Conservation (phyloP, 2,329 filamentous ascomycete species). For the Colletotrichum liriopes region DNA sequence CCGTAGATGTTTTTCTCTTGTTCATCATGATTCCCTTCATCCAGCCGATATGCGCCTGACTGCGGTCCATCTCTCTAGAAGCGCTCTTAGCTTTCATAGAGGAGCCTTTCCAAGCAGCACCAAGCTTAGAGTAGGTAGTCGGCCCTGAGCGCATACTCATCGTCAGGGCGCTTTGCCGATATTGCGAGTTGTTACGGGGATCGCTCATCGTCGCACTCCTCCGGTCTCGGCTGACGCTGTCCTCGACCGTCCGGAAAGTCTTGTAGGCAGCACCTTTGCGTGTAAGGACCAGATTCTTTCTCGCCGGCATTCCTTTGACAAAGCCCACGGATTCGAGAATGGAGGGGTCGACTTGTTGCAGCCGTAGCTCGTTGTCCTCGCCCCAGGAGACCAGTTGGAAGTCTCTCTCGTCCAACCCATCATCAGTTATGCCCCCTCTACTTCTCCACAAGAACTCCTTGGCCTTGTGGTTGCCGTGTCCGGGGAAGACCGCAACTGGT, state of each 20-base stretch:
- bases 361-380: slow-evolving; percentile 84
- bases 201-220: slow-evolving; percentile 75
- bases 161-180: slow-evolving; percentile 62
- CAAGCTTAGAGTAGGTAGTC: slow-evolving; percentile 55
- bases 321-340: slow-evolving; percentile 80
- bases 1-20: slow-evolving; percentile 64
- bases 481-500: slow-evolving; percentile 72
- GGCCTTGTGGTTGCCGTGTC: slow-evolving; percentile 78
- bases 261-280: slow-evolving; percentile 89
- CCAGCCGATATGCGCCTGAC: slow-evolving; percentile 75
- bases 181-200: slow-evolving; percentile 61
- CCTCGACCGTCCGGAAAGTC: slow-evolving; percentile 84
- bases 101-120: slow-evolving; percentile 67
- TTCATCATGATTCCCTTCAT: slow-evolving; percentile 79
- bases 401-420: slow-evolving; percentile 85
- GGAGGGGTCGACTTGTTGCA: slow-evolving; percentile 80
- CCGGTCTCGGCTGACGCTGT: slow-evolving; percentile 70
- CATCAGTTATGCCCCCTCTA: slow-evolving; percentile 76
- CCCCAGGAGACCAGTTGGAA: slow-evolving; percentile 97
- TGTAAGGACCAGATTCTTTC: slow-evolving; percentile 79
- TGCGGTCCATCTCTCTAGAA: slow-evolving; percentile 61
- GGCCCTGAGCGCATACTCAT: slow-evolving; percentile 62
- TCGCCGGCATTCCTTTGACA: slow-evolving; percentile 76
- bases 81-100: slow-evolving; percentile 72
- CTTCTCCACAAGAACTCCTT: slow-evolving; percentile 94